Evolutionary conservation across 495 filamentous ascomycete genomes (phyloP).

Genomic region (Tuber indicum): DNA sequence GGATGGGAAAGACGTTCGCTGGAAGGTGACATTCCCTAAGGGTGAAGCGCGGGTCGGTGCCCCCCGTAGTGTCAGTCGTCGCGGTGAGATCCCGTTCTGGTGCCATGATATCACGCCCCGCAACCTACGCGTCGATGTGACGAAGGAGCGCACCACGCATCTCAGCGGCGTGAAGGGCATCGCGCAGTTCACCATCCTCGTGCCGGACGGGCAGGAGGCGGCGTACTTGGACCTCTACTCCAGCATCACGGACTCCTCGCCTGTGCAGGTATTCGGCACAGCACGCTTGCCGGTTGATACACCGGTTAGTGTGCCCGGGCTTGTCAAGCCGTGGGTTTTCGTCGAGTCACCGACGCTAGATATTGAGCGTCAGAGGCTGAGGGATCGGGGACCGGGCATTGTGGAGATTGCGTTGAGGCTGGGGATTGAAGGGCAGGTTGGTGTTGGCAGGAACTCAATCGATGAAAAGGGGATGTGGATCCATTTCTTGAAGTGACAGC

Average conservation of each 20-base stretch:
- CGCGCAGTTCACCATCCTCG: conserved; percentile 43
- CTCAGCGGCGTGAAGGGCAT: conserved; percentile 48
- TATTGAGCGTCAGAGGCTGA: conserved; percentile 31
- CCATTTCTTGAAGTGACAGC: conserved; percentile 38
- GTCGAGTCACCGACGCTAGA: conserved; percentile 35
- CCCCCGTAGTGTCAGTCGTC: conserved; percentile 13
- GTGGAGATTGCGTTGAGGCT: conserved; percentile 41
- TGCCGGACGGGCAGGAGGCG: conserved; percentile 27
- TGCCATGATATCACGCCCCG: conserved; percentile 53
- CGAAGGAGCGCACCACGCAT: conserved; percentile 43
- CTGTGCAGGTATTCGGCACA: conserved; percentile 35
- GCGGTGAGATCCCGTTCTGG: conserved; percentile 51
- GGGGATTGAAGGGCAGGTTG: conserved; percentile 33
- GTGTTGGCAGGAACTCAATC: conserved; percentile 32
- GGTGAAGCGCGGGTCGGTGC: conserved; percentile 25
- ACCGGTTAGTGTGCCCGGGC: conserved; percentile 19
- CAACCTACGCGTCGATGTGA: conserved; percentile 46
- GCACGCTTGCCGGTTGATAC: conserved; percentile 35
- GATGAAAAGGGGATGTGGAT: conserved; percentile 41
- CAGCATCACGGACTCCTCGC: conserved; percentile 33
- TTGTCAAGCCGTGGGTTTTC: conserved; percentile 38
- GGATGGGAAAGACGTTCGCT: conserved; percentile 49
- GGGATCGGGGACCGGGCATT: conserved; percentile 34
- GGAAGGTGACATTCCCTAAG: conserved; percentile 51
- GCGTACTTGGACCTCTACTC: conserved; percentile 38